A percentile compares a stretch with the other conserved stretches of the same genome.
Conservation (phyloP, 1,284 basidiomycete species). For the Puccinia horiana region DNA sequence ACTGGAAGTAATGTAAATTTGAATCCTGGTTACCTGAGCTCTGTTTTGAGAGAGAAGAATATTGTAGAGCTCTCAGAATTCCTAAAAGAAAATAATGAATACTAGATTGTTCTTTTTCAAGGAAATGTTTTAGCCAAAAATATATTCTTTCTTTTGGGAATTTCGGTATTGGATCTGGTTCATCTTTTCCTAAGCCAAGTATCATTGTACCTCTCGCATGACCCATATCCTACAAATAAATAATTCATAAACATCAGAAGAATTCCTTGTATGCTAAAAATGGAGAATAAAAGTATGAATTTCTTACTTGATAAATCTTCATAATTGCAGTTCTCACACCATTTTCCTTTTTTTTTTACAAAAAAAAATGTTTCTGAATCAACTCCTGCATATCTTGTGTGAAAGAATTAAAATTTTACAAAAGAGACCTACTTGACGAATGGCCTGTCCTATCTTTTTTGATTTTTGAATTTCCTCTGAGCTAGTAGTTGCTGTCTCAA, state of each 20-base stretch:
- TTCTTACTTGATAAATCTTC: slow-evolving; percentile 10
- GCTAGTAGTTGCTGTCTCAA: slow-evolving; percentile 53
- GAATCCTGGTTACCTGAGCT: background rate
- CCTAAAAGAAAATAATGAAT: background rate
- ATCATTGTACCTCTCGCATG: background rate
- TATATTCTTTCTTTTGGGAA: background rate
- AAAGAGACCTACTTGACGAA: slow-evolving; percentile 50
- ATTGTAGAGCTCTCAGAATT: background rate
- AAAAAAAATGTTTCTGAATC: background rate
- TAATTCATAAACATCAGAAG: background rate
- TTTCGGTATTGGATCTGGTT: background rate
- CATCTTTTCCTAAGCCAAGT: background rate
- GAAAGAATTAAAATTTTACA: background rate
- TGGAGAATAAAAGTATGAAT: background rate
- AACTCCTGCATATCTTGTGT: background rate
- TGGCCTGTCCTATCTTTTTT: slow-evolving; percentile 54
- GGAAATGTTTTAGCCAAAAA: background rate
- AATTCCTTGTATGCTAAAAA: background rate
- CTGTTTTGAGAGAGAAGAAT: slow-evolving; percentile 1
- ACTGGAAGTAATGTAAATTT: too few species aligned
- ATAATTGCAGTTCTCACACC: slow-evolving; percentile 5
- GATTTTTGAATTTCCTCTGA: slow-evolving; percentile 62
- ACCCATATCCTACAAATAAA: slow-evolving; percentile 5
- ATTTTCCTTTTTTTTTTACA: slow-evolving; percentile 4
- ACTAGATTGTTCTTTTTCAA: background rate